These are phyloP conservation scores for Canavalia gladiata DNA, from an alignment of 306 rosid species.

Conservation along the genomic window DNA sequence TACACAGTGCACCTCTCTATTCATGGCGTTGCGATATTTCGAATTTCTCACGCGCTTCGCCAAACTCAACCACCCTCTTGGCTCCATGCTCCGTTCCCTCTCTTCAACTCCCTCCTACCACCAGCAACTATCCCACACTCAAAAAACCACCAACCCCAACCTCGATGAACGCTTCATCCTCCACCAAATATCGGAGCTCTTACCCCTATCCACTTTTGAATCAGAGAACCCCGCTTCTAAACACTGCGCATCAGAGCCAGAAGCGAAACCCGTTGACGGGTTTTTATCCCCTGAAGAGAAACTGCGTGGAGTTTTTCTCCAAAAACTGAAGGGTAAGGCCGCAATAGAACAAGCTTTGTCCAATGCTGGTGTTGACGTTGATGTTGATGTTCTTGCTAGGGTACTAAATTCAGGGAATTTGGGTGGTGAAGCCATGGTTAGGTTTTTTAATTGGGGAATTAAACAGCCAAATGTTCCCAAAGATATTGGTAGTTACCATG, in stretches of 20 bases:
- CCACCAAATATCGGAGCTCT: constrained; percentile 61
- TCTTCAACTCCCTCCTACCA: constrained; percentile 25
- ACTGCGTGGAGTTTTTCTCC: constrained; percentile 84
- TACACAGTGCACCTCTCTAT: neutral
- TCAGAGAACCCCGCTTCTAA: constrained; percentile 13
- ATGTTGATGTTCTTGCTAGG: constrained; percentile 54
- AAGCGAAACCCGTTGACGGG: constrained; percentile 60
- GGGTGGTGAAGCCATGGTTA: constrained; percentile 73
- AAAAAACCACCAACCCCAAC: neutral
- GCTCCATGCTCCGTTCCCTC: constrained; percentile 30
- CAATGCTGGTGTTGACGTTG: constrained; percentile 57
- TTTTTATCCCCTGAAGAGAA: constrained; percentile 75
- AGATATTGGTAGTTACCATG: constrained; percentile 52
- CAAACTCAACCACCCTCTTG: constrained; percentile 37
- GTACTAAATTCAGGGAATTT: constrained; percentile 74
- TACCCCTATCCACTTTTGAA: constrained; percentile 43
- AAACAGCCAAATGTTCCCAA: constrained; percentile 64
- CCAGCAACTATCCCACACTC: neutral
- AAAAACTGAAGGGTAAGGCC: constrained; percentile 71
- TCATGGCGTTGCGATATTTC: constrained; percentile 37
- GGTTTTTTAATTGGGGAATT: constrained; percentile 83
- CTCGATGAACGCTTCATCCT: constrained; percentile 63
- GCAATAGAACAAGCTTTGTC: constrained; percentile 73
- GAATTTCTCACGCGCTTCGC: neutral
- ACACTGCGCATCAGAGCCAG: neutral